phyloP scores from a whole-genome alignment of 2,329 filamentous ascomycete genomes.

The Colletotrichum tofieldiae region DNA sequence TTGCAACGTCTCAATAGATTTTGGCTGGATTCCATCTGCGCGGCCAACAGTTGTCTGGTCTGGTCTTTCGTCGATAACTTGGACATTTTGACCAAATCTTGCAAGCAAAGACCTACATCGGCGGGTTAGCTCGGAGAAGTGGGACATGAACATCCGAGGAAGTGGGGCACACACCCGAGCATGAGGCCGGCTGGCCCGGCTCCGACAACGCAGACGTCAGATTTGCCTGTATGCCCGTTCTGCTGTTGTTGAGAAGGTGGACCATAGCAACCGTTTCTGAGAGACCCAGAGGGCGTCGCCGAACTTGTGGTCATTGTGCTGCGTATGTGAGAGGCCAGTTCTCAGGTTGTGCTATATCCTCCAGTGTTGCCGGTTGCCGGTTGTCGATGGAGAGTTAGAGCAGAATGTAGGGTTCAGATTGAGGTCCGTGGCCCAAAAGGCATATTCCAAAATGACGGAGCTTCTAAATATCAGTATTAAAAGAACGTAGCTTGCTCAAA shows the following conservation, averaged over 20 bases:
- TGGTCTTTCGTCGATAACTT: constrained; percentile 26
- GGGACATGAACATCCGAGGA: background rate
- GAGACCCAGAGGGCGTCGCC: background rate
- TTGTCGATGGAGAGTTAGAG: background rate
- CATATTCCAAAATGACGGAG: background rate
- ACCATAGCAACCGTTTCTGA: background rate
- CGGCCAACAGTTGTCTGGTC: constrained; percentile 28
- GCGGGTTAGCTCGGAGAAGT: background rate
- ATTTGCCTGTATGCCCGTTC: background rate
- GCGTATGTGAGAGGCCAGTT: background rate
- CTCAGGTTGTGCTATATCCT: background rate
- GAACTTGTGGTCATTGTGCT: constrained; percentile 26
- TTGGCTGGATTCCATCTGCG: constrained; percentile 31
- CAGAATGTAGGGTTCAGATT: background rate
- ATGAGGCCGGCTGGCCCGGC: constrained; percentile 36
- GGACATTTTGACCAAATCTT: constrained; percentile 30
- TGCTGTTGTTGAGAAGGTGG: background rate
- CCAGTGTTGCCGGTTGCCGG: background rate
- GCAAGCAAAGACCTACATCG: constrained; percentile 23
- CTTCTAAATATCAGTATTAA: background rate
- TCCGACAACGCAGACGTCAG: constrained; percentile 35
- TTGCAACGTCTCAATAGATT: constrained; percentile 35
- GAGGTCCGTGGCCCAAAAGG: background rate
- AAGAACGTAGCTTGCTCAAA: too few relatives aligned
- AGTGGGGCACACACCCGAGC: constrained; percentile 35